These are phyloP conservation scores for Colletotrichum plurivorum DNA, from an alignment of 2,329 filamentous ascomycete genomes.

Conservation along the genomic window DNA sequence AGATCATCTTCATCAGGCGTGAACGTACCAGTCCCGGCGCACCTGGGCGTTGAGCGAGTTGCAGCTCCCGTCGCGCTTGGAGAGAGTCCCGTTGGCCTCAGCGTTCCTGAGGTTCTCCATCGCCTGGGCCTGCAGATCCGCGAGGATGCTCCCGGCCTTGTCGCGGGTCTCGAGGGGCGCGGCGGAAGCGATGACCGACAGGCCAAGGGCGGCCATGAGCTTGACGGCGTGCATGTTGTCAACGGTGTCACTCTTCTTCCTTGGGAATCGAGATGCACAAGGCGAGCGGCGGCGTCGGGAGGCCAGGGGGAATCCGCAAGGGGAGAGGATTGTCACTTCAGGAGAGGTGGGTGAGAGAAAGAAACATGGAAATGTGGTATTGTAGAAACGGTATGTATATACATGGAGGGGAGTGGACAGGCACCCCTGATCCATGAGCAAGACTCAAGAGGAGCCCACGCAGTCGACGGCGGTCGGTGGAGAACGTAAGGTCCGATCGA, in stretches of 20 bases:
- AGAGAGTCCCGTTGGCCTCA: slow-evolving; percentile 28
- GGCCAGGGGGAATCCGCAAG: slow-evolving; percentile 13
- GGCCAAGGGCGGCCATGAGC: slow-evolving; percentile 20
- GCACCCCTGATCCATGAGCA: slow-evolving; percentile 16
- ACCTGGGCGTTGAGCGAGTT: slow-evolving; percentile 23
- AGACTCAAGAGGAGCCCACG: background rate
- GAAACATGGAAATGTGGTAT: slow-evolving; percentile 1
- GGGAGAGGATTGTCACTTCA: background rate
- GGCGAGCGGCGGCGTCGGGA: too few species aligned
- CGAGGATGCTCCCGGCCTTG: slow-evolving; percentile 19
- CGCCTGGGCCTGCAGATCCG: slow-evolving; percentile 22
- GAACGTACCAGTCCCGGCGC: slow-evolving; percentile 24
- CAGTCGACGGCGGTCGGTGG: background rate
- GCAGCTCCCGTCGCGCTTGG: slow-evolving; percentile 20
- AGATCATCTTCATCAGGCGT: background rate
- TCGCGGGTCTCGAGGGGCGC: slow-evolving; percentile 26
- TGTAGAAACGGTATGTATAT: background rate
- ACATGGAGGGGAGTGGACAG: too few species aligned
- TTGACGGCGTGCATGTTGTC: slow-evolving; percentile 23
- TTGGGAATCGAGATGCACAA: too few species aligned
- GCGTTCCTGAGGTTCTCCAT: slow-evolving; percentile 29
- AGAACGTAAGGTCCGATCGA: slow-evolving; percentile 10
- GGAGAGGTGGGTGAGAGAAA: slow-evolving; percentile 18
- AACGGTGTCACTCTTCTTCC: too few species aligned
- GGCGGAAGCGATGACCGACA: slow-evolving; percentile 12